A percentile compares a stretch with the other conserved stretches of the same genome.
phyloP scores from a whole-genome alignment of 176 grass and related monocot genomes.

The Tillandsia fasciculata region DNA sequence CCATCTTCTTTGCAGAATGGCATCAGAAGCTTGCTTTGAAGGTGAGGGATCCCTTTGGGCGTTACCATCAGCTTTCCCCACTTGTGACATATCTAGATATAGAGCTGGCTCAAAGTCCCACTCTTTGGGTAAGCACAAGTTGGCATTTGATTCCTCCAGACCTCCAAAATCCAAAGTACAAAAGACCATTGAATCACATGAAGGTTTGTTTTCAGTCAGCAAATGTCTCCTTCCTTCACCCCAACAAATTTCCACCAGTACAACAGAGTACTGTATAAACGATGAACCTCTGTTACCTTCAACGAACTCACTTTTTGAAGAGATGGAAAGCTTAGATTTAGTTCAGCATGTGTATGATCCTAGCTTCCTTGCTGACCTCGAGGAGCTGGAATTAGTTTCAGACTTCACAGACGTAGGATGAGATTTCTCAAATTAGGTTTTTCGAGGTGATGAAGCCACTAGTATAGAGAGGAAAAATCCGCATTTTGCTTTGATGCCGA shows the following conservation, averaged over 20 bases:
- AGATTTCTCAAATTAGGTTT: slow-evolving; percentile 14
- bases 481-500: slow-evolving; percentile 18
- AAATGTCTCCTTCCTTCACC: slow-evolving; percentile 33
- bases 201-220: slow-evolving; percentile 13
- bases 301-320: slow-evolving; percentile 19
- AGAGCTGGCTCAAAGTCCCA: slow-evolving; percentile 48
- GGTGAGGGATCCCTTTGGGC: slow-evolving; percentile 81
- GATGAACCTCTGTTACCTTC: slow-evolving; percentile 35
- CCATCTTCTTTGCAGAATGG: slow-evolving; percentile 42
- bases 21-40: slow-evolving; percentile 73
- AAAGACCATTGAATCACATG: slow-evolving; percentile 40
- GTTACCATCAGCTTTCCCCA: slow-evolving; percentile 55
- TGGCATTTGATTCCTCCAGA: slow-evolving; percentile 43
- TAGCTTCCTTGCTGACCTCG: slow-evolving; percentile 40
- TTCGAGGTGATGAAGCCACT: slow-evolving; percentile 2
- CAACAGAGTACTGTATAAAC: slow-evolving; percentile 30
- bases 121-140: slow-evolving; percentile 55
- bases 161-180: slow-evolving; percentile 65
- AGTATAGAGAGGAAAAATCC: slow-evolving; percentile 15
- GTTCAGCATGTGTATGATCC: slow-evolving; percentile 40
- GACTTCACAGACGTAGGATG: slow-evolving; percentile 86
- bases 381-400: slow-evolving; percentile 56
- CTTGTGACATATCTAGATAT: slow-evolving; percentile 28
- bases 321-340: slow-evolving; percentile 15
- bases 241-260: slow-evolving; percentile 14